Conservation (phyloP, 805 yeast species). For the Schwanniomyces sp. region DNA sequence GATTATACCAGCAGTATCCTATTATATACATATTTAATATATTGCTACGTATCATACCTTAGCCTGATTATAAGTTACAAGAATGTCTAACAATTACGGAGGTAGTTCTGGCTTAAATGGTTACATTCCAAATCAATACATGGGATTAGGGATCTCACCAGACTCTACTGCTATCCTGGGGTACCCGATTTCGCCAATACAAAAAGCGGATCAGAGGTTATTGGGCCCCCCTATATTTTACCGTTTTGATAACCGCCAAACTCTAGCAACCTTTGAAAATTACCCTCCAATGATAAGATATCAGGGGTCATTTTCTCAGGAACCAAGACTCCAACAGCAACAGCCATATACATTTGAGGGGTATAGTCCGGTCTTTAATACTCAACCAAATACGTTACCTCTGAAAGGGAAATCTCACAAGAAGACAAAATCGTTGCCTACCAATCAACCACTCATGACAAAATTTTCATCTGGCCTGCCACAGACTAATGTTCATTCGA, state of each 20-base stretch:
- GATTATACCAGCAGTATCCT: too few relatives aligned
- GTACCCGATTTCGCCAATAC: neutral
- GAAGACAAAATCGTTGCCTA: slow-evolving; percentile 3
- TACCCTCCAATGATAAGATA: neutral
- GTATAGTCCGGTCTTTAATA: neutral
- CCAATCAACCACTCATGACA: slow-evolving; percentile 2
- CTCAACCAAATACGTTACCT: neutral
- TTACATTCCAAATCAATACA: neutral
- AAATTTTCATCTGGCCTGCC: slow-evolving; percentile 4
- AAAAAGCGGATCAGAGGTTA: neutral
- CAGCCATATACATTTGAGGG: neutral
- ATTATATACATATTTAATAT: too few relatives aligned
- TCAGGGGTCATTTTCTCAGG: neutral
- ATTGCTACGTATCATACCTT: too few relatives aligned
- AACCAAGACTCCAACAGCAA: neutral
- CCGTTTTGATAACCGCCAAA: neutral
- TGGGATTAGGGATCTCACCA: neutral
- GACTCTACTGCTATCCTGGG: neutral
- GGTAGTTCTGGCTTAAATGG: neutral
- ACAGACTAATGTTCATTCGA: neutral
- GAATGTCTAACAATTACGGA: neutral
- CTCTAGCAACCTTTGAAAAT: neutral
- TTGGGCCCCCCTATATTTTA: neutral
- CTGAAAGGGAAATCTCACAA: neutral
- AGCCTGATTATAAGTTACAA: too few relatives aligned